Evolutionary conservation across 2,329 filamentous ascomycete genomes (phyloP).

Genomic region (Claviceps citrina): DNA sequence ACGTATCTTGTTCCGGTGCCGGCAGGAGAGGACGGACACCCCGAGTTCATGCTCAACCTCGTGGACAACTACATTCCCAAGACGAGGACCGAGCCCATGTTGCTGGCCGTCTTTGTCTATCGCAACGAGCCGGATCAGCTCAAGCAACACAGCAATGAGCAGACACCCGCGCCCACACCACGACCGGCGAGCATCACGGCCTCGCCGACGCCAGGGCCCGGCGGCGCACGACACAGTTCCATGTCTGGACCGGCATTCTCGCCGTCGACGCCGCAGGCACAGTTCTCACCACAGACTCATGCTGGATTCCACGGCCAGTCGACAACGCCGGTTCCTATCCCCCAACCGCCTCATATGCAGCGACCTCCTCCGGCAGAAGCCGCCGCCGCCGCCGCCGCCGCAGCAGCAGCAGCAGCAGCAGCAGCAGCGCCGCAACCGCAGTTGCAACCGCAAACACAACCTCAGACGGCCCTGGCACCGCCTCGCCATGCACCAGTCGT

Average conservation of each 20-base stretch:
- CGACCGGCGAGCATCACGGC: constrained; percentile 8
- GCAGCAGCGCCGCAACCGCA: not conserved
- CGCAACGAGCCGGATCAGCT: constrained; percentile 38
- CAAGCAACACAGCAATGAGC: constrained; percentile 15
- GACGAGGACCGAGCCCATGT: constrained; percentile 54
- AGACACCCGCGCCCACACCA: constrained; percentile 5
- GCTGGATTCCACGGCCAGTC: constrained; percentile 17
- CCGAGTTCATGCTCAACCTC: constrained; percentile 80
- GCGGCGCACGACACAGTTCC: constrained; percentile 30
- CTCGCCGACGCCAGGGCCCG: constrained; percentile 21
- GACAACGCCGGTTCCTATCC: constrained; percentile 22
- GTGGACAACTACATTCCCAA: constrained; percentile 67
- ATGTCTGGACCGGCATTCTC: constrained; percentile 38
- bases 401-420: not conserved
- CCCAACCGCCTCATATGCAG: constrained; percentile 16
- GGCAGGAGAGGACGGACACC: constrained; percentile 52
- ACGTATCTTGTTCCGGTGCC: constrained; percentile 82
- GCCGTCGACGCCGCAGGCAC: constrained; percentile 30
- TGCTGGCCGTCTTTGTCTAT: constrained; percentile 76
- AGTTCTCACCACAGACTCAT: constrained; percentile 17
- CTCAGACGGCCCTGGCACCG: constrained; percentile 3
- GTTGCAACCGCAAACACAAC: not conserved
- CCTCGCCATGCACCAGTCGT: constrained; percentile 1
- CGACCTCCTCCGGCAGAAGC: constrained; percentile 9
- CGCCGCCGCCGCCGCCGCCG: not conserved